phyloP scores from a whole-genome alignment of 176 grass and related monocot species.

The Miscanthus lutarioriparius region DNA sequence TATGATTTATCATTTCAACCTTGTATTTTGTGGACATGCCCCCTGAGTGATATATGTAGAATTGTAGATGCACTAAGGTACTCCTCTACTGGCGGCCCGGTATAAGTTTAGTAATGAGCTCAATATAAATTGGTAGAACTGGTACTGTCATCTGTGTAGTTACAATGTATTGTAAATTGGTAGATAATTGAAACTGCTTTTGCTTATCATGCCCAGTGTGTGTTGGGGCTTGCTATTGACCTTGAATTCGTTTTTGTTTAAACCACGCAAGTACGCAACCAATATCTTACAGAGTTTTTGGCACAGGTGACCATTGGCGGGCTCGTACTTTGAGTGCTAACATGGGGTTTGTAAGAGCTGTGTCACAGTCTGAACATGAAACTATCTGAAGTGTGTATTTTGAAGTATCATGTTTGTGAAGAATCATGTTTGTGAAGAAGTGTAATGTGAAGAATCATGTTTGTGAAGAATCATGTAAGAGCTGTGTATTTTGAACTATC shows the following conservation, averaged over 20 bases:
- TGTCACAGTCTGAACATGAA: slow-evolving; percentile 79
- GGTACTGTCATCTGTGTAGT: not conserved
- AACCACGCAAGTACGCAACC: not conserved
- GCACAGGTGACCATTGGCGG: slow-evolving; percentile 83
- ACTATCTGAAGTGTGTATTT: too few relatives aligned
- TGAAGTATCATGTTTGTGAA: too few relatives aligned
- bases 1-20: not conserved
- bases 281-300: slow-evolving; percentile 44
- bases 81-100: not conserved
- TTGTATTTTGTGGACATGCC: not conserved
- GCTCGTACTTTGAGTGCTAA: slow-evolving; percentile 89
- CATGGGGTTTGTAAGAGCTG: slow-evolving; percentile 72
- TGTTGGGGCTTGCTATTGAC: not conserved
- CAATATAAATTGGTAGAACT: not conserved
- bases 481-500: too few relatives aligned
- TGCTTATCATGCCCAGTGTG: not conserved
- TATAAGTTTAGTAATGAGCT: not conserved
- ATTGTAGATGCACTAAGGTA: not conserved
- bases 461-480: too few relatives aligned
- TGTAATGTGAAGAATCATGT: too few relatives aligned
- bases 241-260: not conserved
- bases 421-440: too few relatives aligned
- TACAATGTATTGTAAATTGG: not conserved
- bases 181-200: not conserved
- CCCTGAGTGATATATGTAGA: too few relatives aligned